These are phyloP conservation scores for Oxyria digyna DNA, from an alignment of 148 eudicot genomes.

Conservation along the genomic window DNA sequence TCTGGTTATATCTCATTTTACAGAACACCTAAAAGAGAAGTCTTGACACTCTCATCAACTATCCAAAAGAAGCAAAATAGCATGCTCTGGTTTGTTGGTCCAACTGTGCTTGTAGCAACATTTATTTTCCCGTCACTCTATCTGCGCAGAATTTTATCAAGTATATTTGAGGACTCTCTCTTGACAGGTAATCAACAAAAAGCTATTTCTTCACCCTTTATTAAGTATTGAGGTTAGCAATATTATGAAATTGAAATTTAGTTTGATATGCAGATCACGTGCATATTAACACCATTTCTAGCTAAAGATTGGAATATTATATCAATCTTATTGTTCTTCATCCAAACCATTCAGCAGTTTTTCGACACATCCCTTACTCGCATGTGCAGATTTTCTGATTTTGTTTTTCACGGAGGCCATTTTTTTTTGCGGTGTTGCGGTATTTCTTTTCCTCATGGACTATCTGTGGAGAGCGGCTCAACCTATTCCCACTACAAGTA, in stretches of 20 bases:
- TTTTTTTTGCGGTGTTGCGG: slow-evolving; percentile 79
- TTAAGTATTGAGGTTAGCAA: neutral
- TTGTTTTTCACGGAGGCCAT: slow-evolving; percentile 92
- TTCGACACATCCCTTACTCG: neutral
- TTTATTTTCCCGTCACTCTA: slow-evolving; percentile 88
- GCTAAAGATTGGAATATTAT: neutral
- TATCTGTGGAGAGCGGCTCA: slow-evolving; percentile 39
- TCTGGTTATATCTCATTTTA: slow-evolving; percentile 74
- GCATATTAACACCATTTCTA: neutral
- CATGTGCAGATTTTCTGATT: slow-evolving; percentile 82
- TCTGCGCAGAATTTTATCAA: slow-evolving; percentile 74
- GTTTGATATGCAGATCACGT: neutral
- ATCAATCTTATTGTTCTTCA: neutral
- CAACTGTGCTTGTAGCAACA: slow-evolving; percentile 78
- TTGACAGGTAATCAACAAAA: slow-evolving; percentile 53
- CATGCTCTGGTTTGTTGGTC: slow-evolving; percentile 77
- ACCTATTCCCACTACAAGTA: slow-evolving; percentile 21
- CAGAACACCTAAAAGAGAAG: slow-evolving; percentile 23
- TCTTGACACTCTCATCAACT: slow-evolving; percentile 15
- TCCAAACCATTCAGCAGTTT: neutral
- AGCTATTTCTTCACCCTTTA: neutral
- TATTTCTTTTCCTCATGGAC: slow-evolving; percentile 63
- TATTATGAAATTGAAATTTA: neutral
- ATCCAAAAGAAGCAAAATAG: slow-evolving; percentile 28
- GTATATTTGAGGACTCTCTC: slow-evolving; percentile 89